phyloP scores from a whole-genome alignment of 2,329 filamentous ascomycete genomes.

The Lecanoromycetidae sp. region DNA sequence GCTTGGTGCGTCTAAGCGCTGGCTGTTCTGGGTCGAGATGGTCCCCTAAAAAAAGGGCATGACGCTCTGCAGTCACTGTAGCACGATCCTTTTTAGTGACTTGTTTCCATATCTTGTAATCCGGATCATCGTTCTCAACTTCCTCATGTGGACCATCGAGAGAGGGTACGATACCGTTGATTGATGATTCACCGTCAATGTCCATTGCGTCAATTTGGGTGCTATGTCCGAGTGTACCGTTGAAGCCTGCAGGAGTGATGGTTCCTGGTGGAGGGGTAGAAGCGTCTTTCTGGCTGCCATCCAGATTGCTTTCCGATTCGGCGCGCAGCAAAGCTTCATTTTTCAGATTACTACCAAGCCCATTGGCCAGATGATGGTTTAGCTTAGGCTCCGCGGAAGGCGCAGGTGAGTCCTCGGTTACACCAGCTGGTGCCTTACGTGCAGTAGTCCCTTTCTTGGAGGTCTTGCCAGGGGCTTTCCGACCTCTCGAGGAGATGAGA shows the following conservation, averaged over 20 bases:
- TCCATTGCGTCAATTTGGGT: conserved; percentile 81
- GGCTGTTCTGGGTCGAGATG: conserved; percentile 79
- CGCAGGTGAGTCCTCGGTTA: conserved; percentile 66
- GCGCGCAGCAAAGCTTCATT: conserved; percentile 42
- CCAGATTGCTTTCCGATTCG: conserved; percentile 62
- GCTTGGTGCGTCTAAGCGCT: conserved; percentile 70
- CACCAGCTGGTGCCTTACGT: conserved; percentile 59
- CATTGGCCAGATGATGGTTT: conserved; percentile 38
- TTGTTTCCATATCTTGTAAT: conserved; percentile 98
- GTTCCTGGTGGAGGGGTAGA: conserved; percentile 69
- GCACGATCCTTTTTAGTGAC: conserved; percentile 95
- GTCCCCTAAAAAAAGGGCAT: conserved; percentile 73
- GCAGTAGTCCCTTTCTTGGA: conserved; percentile 57
- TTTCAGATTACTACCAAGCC: conserved; percentile 37
- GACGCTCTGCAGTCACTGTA: conserved; percentile 69
- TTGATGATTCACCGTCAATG: conserved; percentile 60
- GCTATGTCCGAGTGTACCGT: conserved; percentile 52
- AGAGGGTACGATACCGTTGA: conserved; percentile 54
- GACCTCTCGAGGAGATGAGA: conserved; percentile 92
- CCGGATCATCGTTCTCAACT: conserved; percentile 70
- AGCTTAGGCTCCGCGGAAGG: conserved; percentile 66
- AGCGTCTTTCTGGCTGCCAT: conserved; percentile 64
- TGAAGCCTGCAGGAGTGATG: conserved; percentile 60
- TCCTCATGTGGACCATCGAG: conserved; percentile 60
- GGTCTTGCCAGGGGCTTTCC: conserved; percentile 71